Conservation (phyloP, 805 yeast species). For the Metschnikowia santaceciliae region DNA sequence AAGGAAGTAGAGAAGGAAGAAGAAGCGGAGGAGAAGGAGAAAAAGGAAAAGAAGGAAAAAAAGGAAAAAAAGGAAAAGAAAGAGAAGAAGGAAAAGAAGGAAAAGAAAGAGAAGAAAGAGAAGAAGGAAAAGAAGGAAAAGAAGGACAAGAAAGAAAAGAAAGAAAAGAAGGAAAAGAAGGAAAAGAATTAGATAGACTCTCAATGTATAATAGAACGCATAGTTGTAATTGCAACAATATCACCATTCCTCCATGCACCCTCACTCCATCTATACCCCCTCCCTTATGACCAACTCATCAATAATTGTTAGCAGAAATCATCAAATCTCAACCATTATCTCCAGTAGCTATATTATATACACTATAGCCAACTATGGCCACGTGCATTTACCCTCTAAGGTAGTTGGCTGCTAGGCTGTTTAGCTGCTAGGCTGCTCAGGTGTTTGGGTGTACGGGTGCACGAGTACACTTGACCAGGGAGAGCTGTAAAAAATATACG, state of each 20-base stretch:
- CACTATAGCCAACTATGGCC: not conserved
- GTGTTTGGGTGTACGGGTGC: not conserved
- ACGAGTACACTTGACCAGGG: not conserved
- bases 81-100: slow-evolving; percentile 13
- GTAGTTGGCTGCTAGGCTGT: not conserved
- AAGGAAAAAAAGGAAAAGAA: not conserved
- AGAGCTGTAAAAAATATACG: not conserved
- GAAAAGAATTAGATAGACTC: slow-evolving; percentile 11
- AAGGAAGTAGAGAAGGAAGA: not conserved
- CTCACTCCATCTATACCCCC: too few relatives aligned
- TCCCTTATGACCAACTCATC: too few relatives aligned
- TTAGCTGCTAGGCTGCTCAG: not conserved
- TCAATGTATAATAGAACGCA: slow-evolving; percentile 2
- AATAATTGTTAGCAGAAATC: too few relatives aligned
- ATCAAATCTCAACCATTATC: too few relatives aligned
- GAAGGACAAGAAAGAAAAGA: slow-evolving; percentile 25
- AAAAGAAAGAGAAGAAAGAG: slow-evolving; percentile 10
- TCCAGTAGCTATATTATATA: too few relatives aligned
- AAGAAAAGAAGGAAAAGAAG: slow-evolving; percentile 23
- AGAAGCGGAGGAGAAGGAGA: not conserved
- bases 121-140: slow-evolving; percentile 23
- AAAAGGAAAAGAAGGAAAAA: not conserved
- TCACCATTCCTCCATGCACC: not conserved
- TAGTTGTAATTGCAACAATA: not conserved
- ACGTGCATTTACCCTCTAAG: not conserved